Evolutionary conservation across 805 yeast species (phyloP), one percentile per base, ranked within the genome.

Genomic region (Saturnispora ahearnii): DNA sequence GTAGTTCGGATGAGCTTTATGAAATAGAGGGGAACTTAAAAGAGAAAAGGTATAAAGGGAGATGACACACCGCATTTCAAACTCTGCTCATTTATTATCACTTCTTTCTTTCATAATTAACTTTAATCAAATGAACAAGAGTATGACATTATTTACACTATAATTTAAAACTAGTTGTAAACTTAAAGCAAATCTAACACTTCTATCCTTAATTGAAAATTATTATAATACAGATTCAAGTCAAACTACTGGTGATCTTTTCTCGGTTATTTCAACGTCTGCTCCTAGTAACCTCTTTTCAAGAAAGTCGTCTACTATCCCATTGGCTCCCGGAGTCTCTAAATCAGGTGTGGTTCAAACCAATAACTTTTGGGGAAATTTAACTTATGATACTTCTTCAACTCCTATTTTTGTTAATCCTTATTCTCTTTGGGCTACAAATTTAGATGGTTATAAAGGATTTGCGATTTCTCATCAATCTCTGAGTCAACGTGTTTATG

Each of bases 351-450:
- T 82, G 2, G 72, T 76, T 52, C 80, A 81, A 59, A 87, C 95
- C 24, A 86, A 87, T 70, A 86, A 84, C 66, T 87, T 86, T 64
- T 84, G 77, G 65, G 76, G 79, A 34, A 86, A 87, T 62, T 60
- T 84, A 59, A 66, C 81, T 55, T 67, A 84, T 22, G 82, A 70
- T 22, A 65, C 64, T 45, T 87, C 81, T 63, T 66, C 71, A 24
- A 69, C 72, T 46, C 74, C 79, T 45, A 76, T 75, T 4, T 84
- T 76, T 68, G 73, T 84, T 9, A 81, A 78, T 57, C 95, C 95
- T 21, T 86, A 83, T 60, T 72, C 77, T 2, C 62, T 81, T 45
- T 82, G 77, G 73, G 72, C 72, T 53, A 71, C 73, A 50, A 65
- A 65, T 6, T 65, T 63, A 12, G 49, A 59, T 34, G 63, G 59